Base-by-base conservation (phyloP, 106 monocot genomes). In the Acorus gramineus region DNA sequence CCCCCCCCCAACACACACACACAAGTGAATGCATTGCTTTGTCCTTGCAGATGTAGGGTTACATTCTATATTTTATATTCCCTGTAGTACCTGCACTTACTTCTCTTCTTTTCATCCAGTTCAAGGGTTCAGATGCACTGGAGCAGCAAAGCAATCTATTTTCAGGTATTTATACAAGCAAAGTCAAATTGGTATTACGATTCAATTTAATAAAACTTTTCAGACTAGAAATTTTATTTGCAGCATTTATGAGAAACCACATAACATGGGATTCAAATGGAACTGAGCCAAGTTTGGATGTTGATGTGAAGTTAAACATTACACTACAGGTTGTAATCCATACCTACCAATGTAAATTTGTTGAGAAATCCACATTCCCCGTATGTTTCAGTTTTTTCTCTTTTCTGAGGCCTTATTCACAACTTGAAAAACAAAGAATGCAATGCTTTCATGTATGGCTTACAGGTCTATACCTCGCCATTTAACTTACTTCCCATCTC, bases 181-280 rank as follows among this genome's bases (percentile, higher is more conserved):
- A 10, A 4, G 28, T 45, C 4, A 5, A 44, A 4, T 47, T 46
- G 3, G 4, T 42, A 8, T 59, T 6, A 4, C 10, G 13, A 57
- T 2, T 57, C 10, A 10, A 14, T 13, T 13, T 5, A 14, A 10
- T 14, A 12, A 51, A 43, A 59, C 6, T 59, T 9, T 56, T 28
- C 28, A 28, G 28, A 28, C 28, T 28, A 0, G 9, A 3, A 10
- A 72, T 64, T 57, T 44, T 70, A 7, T 62, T 71, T 73, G 80
- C 83, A 84, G 94, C 89, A 42, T 81, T 73, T 56, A 95, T 95
- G 94, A 84, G 68, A 69, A 95, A 95, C 55, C 73, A 84, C 64
- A 86, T 95, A 66, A 86, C 86, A 3, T 95, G 94, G 94, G 69
- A 72, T 0, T 73, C 48, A 28, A 11, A 84, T 53, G 63, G 55